Conservation (phyloP, 2,329 filamentous ascomycete species). For the Cadophora sp. region DNA sequence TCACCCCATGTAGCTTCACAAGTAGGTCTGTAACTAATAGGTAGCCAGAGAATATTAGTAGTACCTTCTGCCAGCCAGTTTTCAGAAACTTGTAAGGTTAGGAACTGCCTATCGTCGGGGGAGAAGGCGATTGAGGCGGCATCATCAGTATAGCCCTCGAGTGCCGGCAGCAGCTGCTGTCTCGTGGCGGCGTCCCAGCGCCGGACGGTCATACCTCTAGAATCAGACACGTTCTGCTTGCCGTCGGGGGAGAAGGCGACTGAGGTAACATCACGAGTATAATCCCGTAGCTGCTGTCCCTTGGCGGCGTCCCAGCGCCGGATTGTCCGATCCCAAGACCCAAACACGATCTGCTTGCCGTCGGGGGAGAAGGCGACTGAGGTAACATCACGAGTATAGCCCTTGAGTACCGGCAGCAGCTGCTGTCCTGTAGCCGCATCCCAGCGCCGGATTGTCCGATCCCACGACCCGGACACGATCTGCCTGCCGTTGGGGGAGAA, state of each 20-base stretch:
- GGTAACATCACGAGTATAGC: not conserved
- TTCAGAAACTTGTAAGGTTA: conserved; percentile 3
- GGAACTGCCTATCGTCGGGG: not conserved
- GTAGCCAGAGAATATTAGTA: conserved; percentile 19
- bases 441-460: not conserved
- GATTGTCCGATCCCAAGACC: not conserved
- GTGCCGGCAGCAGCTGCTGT: no score
- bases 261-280: not conserved
- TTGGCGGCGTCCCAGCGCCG: no score
- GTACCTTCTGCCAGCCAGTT: conserved; percentile 20
- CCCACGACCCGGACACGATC: conserved; percentile 4
- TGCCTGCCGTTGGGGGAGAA: conserved; percentile 14
- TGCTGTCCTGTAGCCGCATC: no score
- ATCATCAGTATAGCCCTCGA: not conserved
- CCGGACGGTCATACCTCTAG: not conserved
- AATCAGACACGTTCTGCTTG: conserved; percentile 7
- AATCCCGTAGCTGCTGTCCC: not conserved
- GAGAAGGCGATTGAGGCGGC: conserved; percentile 20
- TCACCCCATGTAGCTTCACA: conserved; percentile 19
- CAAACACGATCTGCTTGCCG: conserved; percentile 10
- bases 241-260: conserved; percentile 15
- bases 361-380: conserved; percentile 15
- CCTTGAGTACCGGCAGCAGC: not conserved
- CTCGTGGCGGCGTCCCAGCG: no score
- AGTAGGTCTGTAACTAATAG: conserved; percentile 24